Conservation (phyloP, 2,329 filamentous ascomycete species). For the Rhynchosporium secalis region DNA sequence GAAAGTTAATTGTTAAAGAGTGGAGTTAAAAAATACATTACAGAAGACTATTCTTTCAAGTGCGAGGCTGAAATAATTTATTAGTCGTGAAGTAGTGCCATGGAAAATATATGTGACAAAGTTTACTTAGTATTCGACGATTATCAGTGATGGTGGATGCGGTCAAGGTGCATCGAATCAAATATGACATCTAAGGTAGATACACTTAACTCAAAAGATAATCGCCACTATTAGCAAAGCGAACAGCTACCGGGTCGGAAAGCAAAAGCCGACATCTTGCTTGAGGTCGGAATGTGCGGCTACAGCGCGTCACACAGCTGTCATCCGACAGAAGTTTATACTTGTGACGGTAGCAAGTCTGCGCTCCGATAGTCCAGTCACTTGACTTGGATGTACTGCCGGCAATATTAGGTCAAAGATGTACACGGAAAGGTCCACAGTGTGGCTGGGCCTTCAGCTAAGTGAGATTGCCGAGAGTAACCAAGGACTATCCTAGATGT, state of each 20-base stretch:
- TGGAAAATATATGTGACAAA: neutral
- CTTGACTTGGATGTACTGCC: slow-evolving; percentile 9
- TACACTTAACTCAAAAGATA: slow-evolving; percentile 3
- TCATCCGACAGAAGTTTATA: neutral
- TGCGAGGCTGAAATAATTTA: slow-evolving; percentile 2
- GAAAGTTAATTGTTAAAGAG: neutral
- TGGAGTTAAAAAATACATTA: too few relatives aligned
- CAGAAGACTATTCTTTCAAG: too few relatives aligned
- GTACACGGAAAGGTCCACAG: neutral
- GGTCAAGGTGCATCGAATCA: neutral
- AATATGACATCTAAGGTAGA: too few relatives aligned
- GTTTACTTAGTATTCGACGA: neutral
- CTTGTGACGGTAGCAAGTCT: neutral
- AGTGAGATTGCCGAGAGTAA: neutral
- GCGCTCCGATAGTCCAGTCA: slow-evolving; percentile 10
- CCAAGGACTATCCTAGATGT: slow-evolving; percentile 25
- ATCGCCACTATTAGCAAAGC: slow-evolving; percentile 10
- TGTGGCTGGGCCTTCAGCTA: neutral
- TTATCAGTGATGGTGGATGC: neutral
- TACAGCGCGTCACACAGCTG: slow-evolving; percentile 9
- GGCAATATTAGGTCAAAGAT: neutral
- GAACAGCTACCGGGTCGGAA: neutral
- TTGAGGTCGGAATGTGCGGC: neutral
- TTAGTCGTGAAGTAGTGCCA: neutral
- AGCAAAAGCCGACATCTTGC: neutral